These are phyloP conservation scores for Starmera stellimalicola DNA, from an alignment of 1,139 yeast species.

Conservation along the genomic window DNA sequence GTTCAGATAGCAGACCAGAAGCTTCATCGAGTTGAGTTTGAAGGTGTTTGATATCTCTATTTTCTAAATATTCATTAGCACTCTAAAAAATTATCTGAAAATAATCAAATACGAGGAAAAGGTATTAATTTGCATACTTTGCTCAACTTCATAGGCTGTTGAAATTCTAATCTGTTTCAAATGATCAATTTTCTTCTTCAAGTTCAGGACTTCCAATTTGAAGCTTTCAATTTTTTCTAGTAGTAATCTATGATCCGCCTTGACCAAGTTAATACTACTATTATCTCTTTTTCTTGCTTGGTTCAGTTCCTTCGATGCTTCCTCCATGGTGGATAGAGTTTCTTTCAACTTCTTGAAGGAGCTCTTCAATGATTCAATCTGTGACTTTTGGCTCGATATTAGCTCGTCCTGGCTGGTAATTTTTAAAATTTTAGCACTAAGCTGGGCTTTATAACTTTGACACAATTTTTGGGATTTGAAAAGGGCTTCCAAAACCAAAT, in stretches of 20 bases:
- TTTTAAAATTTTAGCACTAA: constrained; percentile 9
- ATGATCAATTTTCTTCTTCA: constrained; percentile 14
- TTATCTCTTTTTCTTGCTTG: constrained; percentile 7
- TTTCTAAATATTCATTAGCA: constrained; percentile 4
- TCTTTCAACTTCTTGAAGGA: constrained; percentile 7
- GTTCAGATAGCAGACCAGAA: constrained; percentile 18
- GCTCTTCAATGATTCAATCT: constrained; percentile 4
- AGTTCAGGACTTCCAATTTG: constrained; percentile 5
- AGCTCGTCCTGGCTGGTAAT: constrained; percentile 9
- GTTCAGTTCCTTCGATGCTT: constrained; percentile 4
- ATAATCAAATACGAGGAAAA: not conserved
- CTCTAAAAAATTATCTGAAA: not conserved
- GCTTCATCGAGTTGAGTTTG: constrained; percentile 15
- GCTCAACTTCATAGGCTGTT: constrained; percentile 13
- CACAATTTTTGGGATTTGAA: constrained; percentile 16
- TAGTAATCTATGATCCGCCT: constrained; percentile 5
- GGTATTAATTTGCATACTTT: constrained; percentile 4
- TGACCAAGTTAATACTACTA: constrained; percentile 4
- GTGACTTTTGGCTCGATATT: constrained; percentile 4
- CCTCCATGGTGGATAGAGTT: constrained; percentile 6
- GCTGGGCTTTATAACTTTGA: constrained; percentile 8
- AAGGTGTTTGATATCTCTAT: constrained; percentile 13
- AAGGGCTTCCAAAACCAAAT: constrained; percentile 16
- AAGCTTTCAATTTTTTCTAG: constrained; percentile 2
- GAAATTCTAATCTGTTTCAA: constrained; percentile 14